These are phyloP conservation scores for Aureobasidium pullulans DNA, from an alignment of 2,329 filamentous ascomycete species.

Conservation along the genomic window DNA sequence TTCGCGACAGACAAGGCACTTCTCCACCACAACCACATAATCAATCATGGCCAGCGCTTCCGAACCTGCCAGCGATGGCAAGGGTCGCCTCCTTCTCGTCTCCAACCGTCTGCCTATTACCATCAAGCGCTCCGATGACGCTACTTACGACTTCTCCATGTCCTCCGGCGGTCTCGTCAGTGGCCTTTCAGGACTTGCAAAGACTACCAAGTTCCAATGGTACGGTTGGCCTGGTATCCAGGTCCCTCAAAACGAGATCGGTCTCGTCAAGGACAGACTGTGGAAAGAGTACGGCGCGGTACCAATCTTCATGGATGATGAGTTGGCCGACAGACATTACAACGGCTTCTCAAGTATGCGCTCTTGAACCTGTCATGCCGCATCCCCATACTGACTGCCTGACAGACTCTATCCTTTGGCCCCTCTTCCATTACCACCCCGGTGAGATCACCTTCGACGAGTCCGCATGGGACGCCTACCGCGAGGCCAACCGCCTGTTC, in stretches of 20 bases:
- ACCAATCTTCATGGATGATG: conserved; percentile 87
- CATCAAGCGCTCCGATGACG: conserved; percentile 88
- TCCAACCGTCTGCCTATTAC: conserved; percentile 95
- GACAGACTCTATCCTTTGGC: conserved; percentile 95
- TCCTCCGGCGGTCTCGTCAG: conserved; percentile 94
- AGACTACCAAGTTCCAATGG: conserved; percentile 94
- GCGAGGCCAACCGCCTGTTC: conserved; percentile 86
- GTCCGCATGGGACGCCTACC: conserved; percentile 86
- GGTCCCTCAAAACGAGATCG: conserved; percentile 75
- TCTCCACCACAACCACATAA: neutral
- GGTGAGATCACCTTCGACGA: conserved; percentile 98
- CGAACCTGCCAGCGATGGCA: conserved; percentile 20
- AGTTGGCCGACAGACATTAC: conserved; percentile 90
- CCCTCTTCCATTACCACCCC: conserved; percentile 96
- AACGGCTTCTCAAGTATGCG: conserved; percentile 89
- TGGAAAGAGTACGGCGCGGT: conserved; percentile 84
- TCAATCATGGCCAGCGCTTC: conserved; percentile 3
- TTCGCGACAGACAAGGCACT: neutral
- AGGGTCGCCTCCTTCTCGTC: conserved; percentile 65
- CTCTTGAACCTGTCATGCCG: neutral
- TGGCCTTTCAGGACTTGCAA: conserved; percentile 82
- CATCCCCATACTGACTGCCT: neutral
- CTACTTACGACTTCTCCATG: conserved; percentile 89
- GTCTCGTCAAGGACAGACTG: conserved; percentile 65
- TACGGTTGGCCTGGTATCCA: conserved; percentile 96